Conservation (phyloP, 306 rosid genomes). For the Acacia melanoxylon region DNA sequence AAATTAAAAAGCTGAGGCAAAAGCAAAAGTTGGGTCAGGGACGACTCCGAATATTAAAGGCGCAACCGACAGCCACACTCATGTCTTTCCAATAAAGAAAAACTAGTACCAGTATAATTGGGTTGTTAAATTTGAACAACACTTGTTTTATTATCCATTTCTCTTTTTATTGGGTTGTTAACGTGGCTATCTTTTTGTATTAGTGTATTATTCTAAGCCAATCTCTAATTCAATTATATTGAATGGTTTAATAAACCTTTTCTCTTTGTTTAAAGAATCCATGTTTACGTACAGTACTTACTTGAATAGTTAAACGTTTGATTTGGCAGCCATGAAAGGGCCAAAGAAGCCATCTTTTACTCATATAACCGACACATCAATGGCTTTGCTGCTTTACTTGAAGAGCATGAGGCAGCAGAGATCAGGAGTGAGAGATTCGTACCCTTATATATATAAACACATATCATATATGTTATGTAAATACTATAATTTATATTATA, state of each 20-base stretch:
- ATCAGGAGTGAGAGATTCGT: slow-evolving; percentile 51
- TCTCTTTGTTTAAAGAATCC: neutral
- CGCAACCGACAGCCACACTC: slow-evolving; percentile 35
- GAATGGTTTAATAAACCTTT: no score
- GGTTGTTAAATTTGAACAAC: no score
- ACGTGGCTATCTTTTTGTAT: no score
- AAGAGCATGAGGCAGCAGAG: slow-evolving; percentile 43
- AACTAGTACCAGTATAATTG: no score
- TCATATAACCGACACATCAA: slow-evolving; percentile 59
- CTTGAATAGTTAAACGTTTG: neutral
- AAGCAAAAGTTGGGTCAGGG: no score
- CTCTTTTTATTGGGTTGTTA: no score
- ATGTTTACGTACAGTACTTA: neutral
- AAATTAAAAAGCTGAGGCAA: no score
- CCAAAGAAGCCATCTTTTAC: slow-evolving; percentile 49
- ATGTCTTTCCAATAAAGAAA: no score
- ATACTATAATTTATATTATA: no score
- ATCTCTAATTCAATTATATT: no score
- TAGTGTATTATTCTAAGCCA: no score
- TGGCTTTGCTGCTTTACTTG: slow-evolving; percentile 71
- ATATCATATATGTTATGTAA: neutral
- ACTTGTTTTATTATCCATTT: no score
- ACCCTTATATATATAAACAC: neutral
- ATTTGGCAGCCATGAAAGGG: slow-evolving; percentile 40
- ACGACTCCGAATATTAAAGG: slow-evolving; percentile 23